Conservation (phyloP, 129 eudicot genomes). For the Erigeron canadensis region DNA sequence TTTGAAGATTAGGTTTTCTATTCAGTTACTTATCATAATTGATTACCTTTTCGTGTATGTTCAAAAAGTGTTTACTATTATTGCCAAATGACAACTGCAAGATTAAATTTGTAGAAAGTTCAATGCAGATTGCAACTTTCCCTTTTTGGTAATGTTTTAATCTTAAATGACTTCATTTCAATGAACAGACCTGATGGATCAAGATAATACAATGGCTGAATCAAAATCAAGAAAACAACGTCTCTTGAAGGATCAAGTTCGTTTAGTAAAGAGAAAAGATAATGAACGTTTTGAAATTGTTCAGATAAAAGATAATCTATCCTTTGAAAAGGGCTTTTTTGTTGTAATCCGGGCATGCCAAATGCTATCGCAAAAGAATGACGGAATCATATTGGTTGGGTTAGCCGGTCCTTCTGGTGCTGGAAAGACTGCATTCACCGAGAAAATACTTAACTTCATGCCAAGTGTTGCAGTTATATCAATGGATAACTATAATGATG, state of each 20-base stretch:
- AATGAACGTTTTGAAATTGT: conserved; percentile 70
- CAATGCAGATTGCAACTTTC: not conserved
- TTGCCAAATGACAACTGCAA: not conserved
- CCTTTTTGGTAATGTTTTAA: not conserved
- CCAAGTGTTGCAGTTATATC: conserved; percentile 92
- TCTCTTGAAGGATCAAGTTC: conserved; percentile 87
- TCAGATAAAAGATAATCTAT: conserved; percentile 63
- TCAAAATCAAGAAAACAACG: conserved; percentile 47
- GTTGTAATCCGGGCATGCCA: conserved; percentile 89
- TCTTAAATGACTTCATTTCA: not conserved
- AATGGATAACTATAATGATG: conserved; percentile 94
- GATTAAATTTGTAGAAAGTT: not conserved
- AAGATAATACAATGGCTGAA: conserved; percentile 42
- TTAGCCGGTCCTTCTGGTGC: conserved; percentile 98
- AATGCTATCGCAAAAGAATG: conserved; percentile 70
- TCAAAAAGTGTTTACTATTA: not conserved
- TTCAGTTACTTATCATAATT: not conserved
- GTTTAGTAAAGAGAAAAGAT: conserved; percentile 61
- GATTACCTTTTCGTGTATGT: not conserved
- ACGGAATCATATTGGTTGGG: conserved; percentile 72
- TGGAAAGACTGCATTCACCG: conserved; percentile 86
- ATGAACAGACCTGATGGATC: conserved; percentile 42
- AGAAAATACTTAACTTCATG: conserved; percentile 78
- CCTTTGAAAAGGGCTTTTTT: conserved; percentile 88
- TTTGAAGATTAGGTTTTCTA: no score